phyloP scores from a whole-genome alignment of 306 rosid genomes.

The Ziziphus jujuba region DNA sequence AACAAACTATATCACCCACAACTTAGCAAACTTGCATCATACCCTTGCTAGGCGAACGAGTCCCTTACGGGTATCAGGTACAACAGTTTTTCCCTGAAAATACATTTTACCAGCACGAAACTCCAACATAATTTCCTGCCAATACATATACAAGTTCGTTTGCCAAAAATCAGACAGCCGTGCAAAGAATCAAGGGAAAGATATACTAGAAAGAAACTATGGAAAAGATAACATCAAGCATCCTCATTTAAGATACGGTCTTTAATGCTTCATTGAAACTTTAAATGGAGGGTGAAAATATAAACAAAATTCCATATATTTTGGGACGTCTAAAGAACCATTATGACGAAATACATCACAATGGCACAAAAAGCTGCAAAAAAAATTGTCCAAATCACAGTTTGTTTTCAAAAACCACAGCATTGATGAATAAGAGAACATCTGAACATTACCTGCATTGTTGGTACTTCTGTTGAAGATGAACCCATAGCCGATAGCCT shows the following conservation, averaged over 20 bases:
- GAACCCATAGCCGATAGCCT: conserved; percentile 50
- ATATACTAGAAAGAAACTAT: not conserved
- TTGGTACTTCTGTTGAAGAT: conserved; percentile 47
- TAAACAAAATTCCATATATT: too few relatives aligned
- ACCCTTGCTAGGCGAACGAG: conserved; percentile 91
- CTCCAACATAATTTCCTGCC: conserved; percentile 81
- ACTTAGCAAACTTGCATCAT: conserved; percentile 2
- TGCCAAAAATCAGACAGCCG: not conserved
- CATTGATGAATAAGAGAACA: not conserved
- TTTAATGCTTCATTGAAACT: too few relatives aligned
- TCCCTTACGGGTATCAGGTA: conserved; percentile 82
- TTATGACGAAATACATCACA: too few relatives aligned
- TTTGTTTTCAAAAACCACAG: too few relatives aligned
- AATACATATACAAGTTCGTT: conserved; percentile 18
- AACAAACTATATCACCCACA: not conserved
- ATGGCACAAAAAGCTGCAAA: too few relatives aligned
- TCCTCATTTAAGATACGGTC: too few relatives aligned
- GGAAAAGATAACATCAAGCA: not conserved
- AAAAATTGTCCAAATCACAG: too few relatives aligned
- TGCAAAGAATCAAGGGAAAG: not conserved
- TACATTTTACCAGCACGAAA: conserved; percentile 94
- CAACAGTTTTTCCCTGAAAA: conserved; percentile 66
- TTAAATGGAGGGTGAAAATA: too few relatives aligned
- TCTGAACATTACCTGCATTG: conserved; percentile 40
- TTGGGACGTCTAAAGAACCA: too few relatives aligned